phyloP scores from a whole-genome alignment of 495 filamentous ascomycete genomes.

The Talaromyces stipitatus region DNA sequence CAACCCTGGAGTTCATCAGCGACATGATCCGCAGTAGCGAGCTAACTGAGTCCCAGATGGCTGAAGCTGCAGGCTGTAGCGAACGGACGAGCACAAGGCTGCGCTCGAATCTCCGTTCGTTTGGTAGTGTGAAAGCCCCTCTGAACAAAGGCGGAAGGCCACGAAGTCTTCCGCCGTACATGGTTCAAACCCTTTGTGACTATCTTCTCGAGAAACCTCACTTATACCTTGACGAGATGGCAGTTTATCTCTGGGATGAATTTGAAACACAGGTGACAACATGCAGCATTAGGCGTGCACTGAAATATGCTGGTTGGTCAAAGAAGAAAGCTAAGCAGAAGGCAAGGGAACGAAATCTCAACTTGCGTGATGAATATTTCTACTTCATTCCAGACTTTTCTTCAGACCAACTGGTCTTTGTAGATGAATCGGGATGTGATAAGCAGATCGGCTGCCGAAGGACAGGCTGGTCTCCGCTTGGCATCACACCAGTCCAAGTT shows the following conservation, averaged over 20 bases:
- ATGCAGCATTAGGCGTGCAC: slow-evolving; percentile 5
- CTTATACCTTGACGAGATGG: slow-evolving; percentile 17
- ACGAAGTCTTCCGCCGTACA: slow-evolving; percentile 16
- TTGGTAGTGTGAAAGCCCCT: slow-evolving; percentile 20
- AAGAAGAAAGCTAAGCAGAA: slow-evolving; percentile 10
- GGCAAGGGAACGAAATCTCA: slow-evolving; percentile 16
- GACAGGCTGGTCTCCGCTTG: slow-evolving; percentile 24
- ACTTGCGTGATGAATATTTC: slow-evolving; percentile 26
- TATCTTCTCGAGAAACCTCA: slow-evolving; percentile 13
- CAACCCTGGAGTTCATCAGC: slow-evolving; percentile 9
- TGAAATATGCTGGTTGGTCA: slow-evolving; percentile 10
- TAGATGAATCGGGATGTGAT: slow-evolving; percentile 27
- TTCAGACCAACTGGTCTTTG: slow-evolving; percentile 24
- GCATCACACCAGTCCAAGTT: slow-evolving; percentile 24
- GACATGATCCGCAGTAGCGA: slow-evolving; percentile 16
- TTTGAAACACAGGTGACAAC: slow-evolving; percentile 1
- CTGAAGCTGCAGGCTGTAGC: slow-evolving; percentile 15
- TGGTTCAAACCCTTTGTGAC: slow-evolving; percentile 19
- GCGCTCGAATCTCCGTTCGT: slow-evolving; percentile 21
- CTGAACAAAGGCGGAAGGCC: slow-evolving; percentile 14
- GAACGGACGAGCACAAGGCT: slow-evolving; percentile 15
- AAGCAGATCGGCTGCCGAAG: slow-evolving; percentile 19
- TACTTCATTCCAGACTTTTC: slow-evolving; percentile 21
- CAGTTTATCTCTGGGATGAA: slow-evolving; percentile 15
- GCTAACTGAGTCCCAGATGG: slow-evolving; percentile 15